Evolutionary conservation across 2,329 filamentous ascomycete genomes (phyloP).

Genomic region (Diplodia sapinea): DNA sequence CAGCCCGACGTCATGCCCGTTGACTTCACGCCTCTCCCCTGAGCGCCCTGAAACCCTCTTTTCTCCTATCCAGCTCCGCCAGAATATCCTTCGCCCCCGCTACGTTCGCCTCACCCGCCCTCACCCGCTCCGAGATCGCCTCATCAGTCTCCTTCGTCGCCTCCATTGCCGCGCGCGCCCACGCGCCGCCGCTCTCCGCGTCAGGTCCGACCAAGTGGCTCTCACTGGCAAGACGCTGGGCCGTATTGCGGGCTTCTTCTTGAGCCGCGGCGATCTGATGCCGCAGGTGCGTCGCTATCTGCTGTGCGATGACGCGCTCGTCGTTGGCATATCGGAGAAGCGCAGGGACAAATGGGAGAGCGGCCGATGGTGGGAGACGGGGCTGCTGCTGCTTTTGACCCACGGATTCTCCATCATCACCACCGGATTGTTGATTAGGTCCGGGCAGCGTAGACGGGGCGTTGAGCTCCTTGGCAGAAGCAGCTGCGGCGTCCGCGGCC

Average conservation of each 20-base stretch:
- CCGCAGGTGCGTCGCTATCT: constrained; percentile 43
- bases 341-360: constrained; percentile 43
- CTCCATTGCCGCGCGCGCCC: constrained; percentile 32
- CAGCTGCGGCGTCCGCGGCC: constrained; percentile 23
- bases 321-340: constrained; percentile 38
- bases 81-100: constrained; percentile 26
- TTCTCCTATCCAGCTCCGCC: constrained; percentile 23
- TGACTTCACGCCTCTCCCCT: constrained; percentile 9
- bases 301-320: constrained; percentile 44
- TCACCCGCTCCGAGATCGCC: constrained; percentile 7
- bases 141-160: constrained; percentile 8
- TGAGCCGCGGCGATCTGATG: constrained; percentile 41
- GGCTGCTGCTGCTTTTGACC: not conserved
- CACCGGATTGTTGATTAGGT: not conserved
- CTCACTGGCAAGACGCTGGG: constrained; percentile 46
- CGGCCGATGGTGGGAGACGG: constrained; percentile 31
- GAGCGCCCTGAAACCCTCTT: not conserved
- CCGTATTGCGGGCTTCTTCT: constrained; percentile 39
- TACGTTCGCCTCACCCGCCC: constrained; percentile 2
- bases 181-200: constrained; percentile 22
- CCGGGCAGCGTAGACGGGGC: not conserved
- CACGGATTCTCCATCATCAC: not conserved
- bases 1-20: not conserved
- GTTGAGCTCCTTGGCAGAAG: constrained; percentile 8
- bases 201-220: constrained; percentile 47